phyloP scores from a whole-genome alignment of 1,284 basidiomycete species.

The Anthracocystis walkeri region DNA sequence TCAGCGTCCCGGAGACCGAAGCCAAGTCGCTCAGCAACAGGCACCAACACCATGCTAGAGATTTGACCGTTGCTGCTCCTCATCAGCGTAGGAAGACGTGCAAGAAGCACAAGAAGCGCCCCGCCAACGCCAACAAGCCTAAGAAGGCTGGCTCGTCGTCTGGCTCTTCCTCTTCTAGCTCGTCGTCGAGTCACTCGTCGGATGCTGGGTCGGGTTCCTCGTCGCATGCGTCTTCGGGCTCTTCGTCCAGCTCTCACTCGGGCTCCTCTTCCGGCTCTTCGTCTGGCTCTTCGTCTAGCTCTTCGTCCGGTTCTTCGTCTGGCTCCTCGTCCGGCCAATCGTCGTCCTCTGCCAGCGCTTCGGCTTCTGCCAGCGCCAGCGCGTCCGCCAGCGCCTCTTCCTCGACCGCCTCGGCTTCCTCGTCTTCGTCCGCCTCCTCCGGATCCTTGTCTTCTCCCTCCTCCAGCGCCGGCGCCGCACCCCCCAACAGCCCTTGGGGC shows the following conservation, averaged over 20 bases:
- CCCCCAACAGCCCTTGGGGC: constrained; percentile 49
- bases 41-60: constrained; percentile 19
- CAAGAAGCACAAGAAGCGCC: constrained; percentile 26
- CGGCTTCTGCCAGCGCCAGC: not conserved
- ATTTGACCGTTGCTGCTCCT: not conserved
- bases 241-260: constrained; percentile 1
- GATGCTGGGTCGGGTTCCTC: not conserved
- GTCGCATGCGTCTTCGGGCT: constrained; percentile 6
- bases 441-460: constrained; percentile 13
- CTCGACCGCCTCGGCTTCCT: constrained; percentile 15
- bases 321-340: too few species aligned
- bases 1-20: constrained; percentile 26
- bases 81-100: constrained; percentile 17
- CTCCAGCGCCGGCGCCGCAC: constrained; percentile 28
- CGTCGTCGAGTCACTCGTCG: constrained; percentile 2
- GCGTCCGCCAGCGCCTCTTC: constrained; percentile 4
- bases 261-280: constrained; percentile 5
- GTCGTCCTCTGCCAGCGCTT: not conserved
- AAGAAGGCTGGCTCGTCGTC: constrained; percentile 1
- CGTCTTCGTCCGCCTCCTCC: constrained; percentile 13
- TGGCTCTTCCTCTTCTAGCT: constrained; percentile 9
- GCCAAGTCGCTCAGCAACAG: constrained; percentile 52
- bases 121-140: constrained; percentile 14
- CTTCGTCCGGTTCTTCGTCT: constrained; percentile 9
- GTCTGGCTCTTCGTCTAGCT: constrained; percentile 5